Conservation (phyloP, 805 yeast genomes). For the Ogataea saltuana region DNA sequence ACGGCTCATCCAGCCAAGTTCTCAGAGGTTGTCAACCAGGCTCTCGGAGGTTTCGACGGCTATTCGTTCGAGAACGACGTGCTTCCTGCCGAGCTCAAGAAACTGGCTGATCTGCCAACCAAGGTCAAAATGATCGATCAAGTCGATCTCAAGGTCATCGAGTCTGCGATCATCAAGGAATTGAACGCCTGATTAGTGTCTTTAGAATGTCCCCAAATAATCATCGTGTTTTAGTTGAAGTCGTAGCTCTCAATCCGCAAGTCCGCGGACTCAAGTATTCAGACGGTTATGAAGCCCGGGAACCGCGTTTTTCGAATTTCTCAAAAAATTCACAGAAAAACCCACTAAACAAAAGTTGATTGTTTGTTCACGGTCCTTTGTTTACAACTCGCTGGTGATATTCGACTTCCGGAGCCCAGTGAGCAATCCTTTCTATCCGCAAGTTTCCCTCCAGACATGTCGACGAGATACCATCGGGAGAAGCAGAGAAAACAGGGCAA, state of each 20-base stretch:
- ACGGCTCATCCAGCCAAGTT: constrained; percentile 99
- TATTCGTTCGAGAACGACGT: constrained; percentile 89
- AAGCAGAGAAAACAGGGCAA: constrained; percentile 22
- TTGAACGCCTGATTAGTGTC: constrained; percentile 45
- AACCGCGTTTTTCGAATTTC: neutral
- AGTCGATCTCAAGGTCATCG: constrained; percentile 73
- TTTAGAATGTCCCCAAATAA: constrained; percentile 7
- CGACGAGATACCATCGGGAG: constrained; percentile 24
- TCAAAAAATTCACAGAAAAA: constrained; percentile 2
- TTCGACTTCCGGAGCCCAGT: no score
- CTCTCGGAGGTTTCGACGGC: constrained; percentile 62
- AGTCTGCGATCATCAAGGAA: constrained; percentile 73
- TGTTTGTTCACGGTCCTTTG: neutral
- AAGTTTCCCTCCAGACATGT: constrained; percentile 7
- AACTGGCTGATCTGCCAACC: constrained; percentile 68
- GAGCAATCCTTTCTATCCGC: neutral
- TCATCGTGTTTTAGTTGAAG: no score
- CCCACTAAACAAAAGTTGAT: neutral
- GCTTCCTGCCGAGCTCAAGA: constrained; percentile 82
- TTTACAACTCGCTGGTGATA: no score
- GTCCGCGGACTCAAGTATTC: no score
- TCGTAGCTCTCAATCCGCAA: no score
- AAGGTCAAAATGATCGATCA: constrained; percentile 70
- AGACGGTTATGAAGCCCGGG: constrained; percentile 26
- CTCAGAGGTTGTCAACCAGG: constrained; percentile 89